Conservation (phyloP, 148 eudicot species). For the Fallopia convolvulus region DNA sequence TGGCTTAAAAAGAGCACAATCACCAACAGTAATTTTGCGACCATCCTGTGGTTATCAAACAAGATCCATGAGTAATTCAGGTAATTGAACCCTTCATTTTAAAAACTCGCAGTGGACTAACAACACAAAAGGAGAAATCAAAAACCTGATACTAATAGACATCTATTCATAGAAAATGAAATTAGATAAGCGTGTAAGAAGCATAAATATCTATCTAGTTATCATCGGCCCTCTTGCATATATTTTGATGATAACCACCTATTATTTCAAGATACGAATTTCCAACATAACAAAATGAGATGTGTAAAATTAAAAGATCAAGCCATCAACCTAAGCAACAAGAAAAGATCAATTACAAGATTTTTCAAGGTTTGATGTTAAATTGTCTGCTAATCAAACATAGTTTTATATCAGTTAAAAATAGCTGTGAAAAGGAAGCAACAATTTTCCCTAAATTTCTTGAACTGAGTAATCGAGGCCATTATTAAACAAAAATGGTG, state of each 20-base stretch:
- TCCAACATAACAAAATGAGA: neutral
- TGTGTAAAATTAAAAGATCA: neutral
- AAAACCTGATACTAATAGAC: neutral
- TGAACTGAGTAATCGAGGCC: neutral
- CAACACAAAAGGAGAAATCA: neutral
- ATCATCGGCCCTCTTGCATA: neutral
- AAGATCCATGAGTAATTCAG: neutral
- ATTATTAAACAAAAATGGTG: neutral
- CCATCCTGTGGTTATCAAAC: conserved; percentile 36
- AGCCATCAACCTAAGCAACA: neutral
- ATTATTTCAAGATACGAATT: too few relatives aligned
- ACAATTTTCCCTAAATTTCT: neutral
- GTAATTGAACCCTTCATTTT: neutral
- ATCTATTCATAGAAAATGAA: neutral
- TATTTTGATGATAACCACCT: neutral
- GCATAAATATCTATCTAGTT: neutral
- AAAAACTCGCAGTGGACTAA: neutral
- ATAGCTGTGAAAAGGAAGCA: neutral
- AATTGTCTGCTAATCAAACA: neutral
- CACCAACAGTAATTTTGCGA: conserved; percentile 47
- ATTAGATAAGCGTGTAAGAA: neutral
- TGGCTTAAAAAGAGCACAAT: conserved; percentile 62
- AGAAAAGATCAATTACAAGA: neutral
- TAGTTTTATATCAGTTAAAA: neutral
- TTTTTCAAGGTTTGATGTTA: neutral